Percentiles rank a stretch among this genome's conserved stretches.
Evolutionary conservation across 495 filamentous ascomycete genomes (phyloP).

Genomic region (Lepidopterella palustris): DNA sequence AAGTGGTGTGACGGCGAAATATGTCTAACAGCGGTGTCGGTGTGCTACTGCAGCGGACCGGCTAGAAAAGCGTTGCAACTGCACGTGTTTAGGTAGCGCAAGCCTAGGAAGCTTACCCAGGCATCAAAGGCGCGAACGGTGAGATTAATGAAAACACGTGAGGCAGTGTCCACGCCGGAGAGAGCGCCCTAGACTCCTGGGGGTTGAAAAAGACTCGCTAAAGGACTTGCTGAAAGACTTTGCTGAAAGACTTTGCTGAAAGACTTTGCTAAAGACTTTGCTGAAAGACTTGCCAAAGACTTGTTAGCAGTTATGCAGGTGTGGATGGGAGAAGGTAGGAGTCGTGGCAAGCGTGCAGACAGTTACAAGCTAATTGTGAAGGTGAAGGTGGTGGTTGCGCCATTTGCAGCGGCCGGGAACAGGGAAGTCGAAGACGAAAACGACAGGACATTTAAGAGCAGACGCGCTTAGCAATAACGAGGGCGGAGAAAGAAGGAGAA

Average conservation of each 20-base stretch:
- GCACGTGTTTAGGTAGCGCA: neutral
- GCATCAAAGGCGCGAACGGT: neutral
- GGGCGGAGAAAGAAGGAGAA: neutral
- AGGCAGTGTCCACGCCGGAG: too few species aligned
- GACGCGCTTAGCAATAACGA: neutral
- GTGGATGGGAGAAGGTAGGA: too few species aligned
- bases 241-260: too few species aligned
- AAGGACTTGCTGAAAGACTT: too few species aligned
- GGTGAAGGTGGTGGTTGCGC: neutral
- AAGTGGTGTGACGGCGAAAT: neutral
- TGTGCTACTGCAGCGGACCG: conserved; percentile 5
- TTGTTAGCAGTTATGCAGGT: too few species aligned
- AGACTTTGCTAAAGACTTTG: too few species aligned
- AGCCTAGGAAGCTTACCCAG: neutral
- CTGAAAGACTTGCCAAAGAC: too few species aligned
- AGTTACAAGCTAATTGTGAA: too few species aligned
- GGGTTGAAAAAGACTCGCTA: too few species aligned
- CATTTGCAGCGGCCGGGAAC: neutral
- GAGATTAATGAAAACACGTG: neutral
- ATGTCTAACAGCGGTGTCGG: neutral
- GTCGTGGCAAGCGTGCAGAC: too few species aligned
- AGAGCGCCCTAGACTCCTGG: too few species aligned
- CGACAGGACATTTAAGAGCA: neutral
- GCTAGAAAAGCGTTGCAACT: neutral
- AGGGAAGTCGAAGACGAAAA: neutral